These are phyloP conservation scores for Nakazawaea wyomingensis DNA, from an alignment of 805 yeast species.

Conservation along the genomic window DNA sequence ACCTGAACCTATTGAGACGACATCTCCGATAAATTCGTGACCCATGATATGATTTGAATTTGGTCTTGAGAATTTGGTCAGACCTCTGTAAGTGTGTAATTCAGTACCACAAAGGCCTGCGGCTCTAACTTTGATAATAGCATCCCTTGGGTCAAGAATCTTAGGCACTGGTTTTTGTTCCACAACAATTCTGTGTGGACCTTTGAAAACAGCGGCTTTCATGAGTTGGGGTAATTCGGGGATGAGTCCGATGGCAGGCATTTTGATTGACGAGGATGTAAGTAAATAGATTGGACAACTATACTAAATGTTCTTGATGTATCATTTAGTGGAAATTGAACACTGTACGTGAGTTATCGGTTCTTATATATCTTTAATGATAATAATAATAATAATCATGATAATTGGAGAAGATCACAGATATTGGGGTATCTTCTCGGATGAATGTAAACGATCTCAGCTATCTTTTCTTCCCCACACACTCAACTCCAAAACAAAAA, in stretches of 20 bases:
- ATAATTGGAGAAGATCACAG: too few species aligned
- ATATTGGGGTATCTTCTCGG: too few species aligned
- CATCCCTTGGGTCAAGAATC: constrained; percentile 35
- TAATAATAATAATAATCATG: too few species aligned
- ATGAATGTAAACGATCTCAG: too few species aligned
- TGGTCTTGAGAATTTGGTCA: constrained; percentile 27
- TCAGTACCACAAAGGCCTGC: constrained; percentile 55
- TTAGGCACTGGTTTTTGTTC: constrained; percentile 35
- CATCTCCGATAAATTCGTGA: constrained; percentile 43
- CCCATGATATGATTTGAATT: constrained; percentile 41
- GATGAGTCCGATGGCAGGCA: constrained; percentile 10
- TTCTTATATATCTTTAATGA: too few species aligned
- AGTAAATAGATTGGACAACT: too few species aligned
- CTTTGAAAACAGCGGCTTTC: constrained; percentile 47
- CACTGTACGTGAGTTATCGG: too few species aligned
- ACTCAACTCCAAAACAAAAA: too few species aligned
- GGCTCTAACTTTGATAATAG: constrained; percentile 38
- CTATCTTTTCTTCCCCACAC: too few species aligned
- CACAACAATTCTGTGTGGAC: constrained; percentile 35
- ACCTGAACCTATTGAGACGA: constrained; percentile 33
- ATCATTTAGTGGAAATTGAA: neutral
- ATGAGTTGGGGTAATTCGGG: constrained; percentile 23
- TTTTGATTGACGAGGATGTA: neutral
- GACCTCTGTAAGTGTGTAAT: constrained; percentile 51
- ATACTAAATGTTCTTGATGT: too few species aligned